A percentile compares a stretch with the other conserved stretches of the same genome.
phyloP scores from a whole-genome alignment of 169 alveolate genomes.

The Eimeria acervulina region DNA sequence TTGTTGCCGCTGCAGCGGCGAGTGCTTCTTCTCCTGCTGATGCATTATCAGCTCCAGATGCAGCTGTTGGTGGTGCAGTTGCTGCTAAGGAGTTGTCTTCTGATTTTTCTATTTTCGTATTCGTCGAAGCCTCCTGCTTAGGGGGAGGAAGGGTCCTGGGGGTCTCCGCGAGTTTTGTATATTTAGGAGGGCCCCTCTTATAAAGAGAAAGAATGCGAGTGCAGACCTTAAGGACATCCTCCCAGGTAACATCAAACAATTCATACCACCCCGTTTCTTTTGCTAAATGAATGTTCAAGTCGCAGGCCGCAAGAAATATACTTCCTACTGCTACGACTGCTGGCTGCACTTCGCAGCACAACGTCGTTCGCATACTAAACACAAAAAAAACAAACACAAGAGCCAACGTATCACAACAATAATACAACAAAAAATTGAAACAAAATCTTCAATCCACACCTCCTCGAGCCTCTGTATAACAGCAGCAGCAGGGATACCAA shows the following conservation, averaged over 20 bases:
- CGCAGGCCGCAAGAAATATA: slow-evolving; percentile 88
- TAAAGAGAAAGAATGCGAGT: slow-evolving; percentile 87
- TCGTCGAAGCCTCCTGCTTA: neutral
- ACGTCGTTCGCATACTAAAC: slow-evolving; percentile 90
- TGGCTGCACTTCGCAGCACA: slow-evolving; percentile 89
- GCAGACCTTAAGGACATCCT: slow-evolving; percentile 87
- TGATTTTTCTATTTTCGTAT: neutral
- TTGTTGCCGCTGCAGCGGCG: neutral
- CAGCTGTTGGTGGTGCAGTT: slow-evolving; percentile 15
- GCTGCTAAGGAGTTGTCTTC: neutral
- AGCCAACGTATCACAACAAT: neutral
- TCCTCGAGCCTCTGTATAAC: neutral
- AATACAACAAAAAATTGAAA: neutral
- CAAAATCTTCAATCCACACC: neutral
- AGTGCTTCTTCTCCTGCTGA: neutral
- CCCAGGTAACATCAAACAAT: slow-evolving; percentile 88
- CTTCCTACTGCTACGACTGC: slow-evolving; percentile 89
- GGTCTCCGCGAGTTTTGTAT: slow-evolving; percentile 79
- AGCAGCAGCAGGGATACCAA: neutral
- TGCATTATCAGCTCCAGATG: neutral
- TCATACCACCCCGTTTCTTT: slow-evolving; percentile 88
- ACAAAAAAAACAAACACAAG: slow-evolving; percentile 35
- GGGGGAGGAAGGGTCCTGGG: slow-evolving; percentile 14
- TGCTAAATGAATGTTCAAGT: slow-evolving; percentile 86
- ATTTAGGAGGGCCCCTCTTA: slow-evolving; percentile 68